Conservation (phyloP, 345 rosid genomes). For the Punica granatum region DNA sequence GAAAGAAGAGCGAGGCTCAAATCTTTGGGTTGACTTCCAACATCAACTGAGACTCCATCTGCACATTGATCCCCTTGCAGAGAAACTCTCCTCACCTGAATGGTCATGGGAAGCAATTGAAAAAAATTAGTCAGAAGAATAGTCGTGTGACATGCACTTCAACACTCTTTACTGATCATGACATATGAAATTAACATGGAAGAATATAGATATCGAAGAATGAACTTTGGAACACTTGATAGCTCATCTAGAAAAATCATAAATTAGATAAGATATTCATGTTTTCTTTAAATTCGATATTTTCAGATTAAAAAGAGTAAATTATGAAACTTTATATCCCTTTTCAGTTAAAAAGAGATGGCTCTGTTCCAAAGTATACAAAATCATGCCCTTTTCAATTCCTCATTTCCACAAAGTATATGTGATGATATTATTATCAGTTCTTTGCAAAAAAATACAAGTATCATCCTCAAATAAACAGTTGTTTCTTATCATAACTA, state of each 20-base stretch:
- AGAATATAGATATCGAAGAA: neutral
- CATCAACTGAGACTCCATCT: constrained; percentile 51
- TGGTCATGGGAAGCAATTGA: constrained; percentile 2
- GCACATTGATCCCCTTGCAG: constrained; percentile 68
- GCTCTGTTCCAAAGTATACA: neutral
- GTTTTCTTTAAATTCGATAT: neutral
- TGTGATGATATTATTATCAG: neutral
- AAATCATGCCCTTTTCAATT: neutral
- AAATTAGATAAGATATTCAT: too few species aligned
- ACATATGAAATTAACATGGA: neutral
- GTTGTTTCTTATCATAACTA: neutral
- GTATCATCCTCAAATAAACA: too few species aligned
- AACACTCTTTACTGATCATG: too few species aligned
- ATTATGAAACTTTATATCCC: neutral
- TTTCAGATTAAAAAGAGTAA: neutral
- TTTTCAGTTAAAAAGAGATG: neutral
- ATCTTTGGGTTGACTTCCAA: constrained; percentile 87
- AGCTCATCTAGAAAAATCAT: too few species aligned
- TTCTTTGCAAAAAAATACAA: neutral
- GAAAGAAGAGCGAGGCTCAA: constrained; percentile 62
- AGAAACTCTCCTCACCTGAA: constrained; percentile 69
- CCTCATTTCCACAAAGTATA: neutral
- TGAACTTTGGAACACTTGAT: neutral
- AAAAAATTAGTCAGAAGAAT: too few species aligned
- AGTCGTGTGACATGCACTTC: too few species aligned